Conservation (phyloP, 1,284 basidiomycete species). For the Somion occarium region DNA sequence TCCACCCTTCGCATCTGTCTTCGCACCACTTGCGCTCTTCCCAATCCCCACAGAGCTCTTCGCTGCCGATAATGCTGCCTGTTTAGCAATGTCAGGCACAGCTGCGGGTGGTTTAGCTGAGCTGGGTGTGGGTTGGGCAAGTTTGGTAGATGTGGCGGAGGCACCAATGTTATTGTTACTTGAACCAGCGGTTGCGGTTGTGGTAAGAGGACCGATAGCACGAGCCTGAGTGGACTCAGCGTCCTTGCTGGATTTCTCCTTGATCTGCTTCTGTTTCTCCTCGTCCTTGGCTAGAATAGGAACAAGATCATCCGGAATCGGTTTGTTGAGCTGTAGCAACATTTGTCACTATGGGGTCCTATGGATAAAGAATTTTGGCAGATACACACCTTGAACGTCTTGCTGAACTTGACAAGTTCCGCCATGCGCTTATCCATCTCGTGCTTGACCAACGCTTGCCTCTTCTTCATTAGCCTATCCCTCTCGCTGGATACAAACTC, state of each 20-base stretch:
- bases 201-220: constrained; percentile 48
- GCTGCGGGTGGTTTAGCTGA: constrained; percentile 7
- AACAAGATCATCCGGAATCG: constrained; percentile 93
- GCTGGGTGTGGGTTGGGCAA: constrained; percentile 3
- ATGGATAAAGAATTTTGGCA: not conserved
- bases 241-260: constrained; percentile 71
- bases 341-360: not conserved
- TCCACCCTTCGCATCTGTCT: constrained; percentile 24
- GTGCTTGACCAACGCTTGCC: constrained; percentile 84
- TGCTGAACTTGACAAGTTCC: constrained; percentile 89
- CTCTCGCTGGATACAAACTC: constrained; percentile 89
- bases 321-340: constrained; percentile 75
- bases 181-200: constrained; percentile 26
- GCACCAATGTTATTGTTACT: constrained; percentile 10
- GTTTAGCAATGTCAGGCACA: constrained; percentile 13
- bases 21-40: constrained; percentile 27
- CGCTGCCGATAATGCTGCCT: constrained; percentile 7
- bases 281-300: constrained; percentile 88
- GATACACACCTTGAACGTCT: constrained; percentile 78
- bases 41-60: constrained; percentile 10
- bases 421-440: constrained; percentile 93
- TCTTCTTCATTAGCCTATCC: constrained; percentile 84
- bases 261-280: constrained; percentile 79
- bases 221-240: constrained; percentile 61
- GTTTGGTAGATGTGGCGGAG: constrained; percentile 13